phyloP scores from a whole-genome alignment of 805 yeast species.

The Wickerhamiella lipophila region DNA sequence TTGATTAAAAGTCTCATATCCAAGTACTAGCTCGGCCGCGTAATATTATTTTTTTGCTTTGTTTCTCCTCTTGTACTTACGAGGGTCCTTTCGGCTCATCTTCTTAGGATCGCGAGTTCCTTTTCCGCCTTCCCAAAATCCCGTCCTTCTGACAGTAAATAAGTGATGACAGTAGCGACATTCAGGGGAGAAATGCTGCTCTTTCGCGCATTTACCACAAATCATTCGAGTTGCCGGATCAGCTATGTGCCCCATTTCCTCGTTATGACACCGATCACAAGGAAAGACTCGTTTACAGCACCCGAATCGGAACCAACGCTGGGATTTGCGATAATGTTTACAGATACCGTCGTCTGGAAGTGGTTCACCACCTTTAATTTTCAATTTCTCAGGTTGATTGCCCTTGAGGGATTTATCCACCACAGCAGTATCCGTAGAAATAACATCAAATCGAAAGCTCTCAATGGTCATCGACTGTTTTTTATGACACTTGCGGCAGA shows the following conservation, averaged over 20 bases:
- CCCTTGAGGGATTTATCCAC: conserved; percentile 15
- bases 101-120: conserved; percentile 32
- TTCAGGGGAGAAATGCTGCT: conserved; percentile 29
- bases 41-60: not conserved
- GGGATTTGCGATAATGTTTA: conserved; percentile 31
- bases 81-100: conserved; percentile 33
- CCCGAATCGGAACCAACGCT: conserved; percentile 34
- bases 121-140: conserved; percentile 36
- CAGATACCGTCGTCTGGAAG: conserved; percentile 32
- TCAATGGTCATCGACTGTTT: conserved; percentile 28
- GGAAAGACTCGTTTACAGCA: conserved; percentile 34
- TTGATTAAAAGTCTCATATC: no score
- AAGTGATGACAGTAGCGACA: conserved; percentile 30
- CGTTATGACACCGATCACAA: conserved; percentile 34
- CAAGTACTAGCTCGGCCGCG: no score
- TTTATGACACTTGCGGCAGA: conserved; percentile 30
- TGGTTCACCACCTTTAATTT: conserved; percentile 30
- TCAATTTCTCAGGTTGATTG: conserved; percentile 23
- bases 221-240: conserved; percentile 33
- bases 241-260: conserved; percentile 26
- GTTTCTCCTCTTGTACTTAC: conserved; percentile 27
- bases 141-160: conserved; percentile 26
- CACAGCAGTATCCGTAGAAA: conserved; percentile 25
- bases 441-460: conserved; percentile 25
- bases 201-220: conserved; percentile 33